A percentile compares a stretch with the other conserved stretches of the same genome.
phyloP scores from a whole-genome alignment of 73 alveolate genomes.

The Effrenium voratum region DNA sequence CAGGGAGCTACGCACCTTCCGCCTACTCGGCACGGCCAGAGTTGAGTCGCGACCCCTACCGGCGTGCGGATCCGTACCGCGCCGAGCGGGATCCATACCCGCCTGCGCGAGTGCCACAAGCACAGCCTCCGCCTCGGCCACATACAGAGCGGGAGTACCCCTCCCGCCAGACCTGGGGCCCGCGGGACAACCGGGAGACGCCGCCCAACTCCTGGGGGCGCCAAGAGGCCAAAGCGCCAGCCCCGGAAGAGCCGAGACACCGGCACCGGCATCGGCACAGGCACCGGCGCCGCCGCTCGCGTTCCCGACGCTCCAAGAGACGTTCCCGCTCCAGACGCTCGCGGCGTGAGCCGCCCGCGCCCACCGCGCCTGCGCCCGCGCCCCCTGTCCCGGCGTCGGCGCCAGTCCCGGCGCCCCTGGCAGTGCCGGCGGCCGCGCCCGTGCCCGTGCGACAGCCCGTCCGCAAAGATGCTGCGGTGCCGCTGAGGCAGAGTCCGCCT shows the following conservation, averaged over 20 bases:
- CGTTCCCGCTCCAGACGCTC: neutral
- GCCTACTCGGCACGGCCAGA: no score
- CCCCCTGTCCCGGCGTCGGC: neutral
- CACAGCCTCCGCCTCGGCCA: no score
- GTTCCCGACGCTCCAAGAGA: neutral
- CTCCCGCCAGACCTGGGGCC: conserved; percentile 67
- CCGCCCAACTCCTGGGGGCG: conserved; percentile 52
- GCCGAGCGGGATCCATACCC: no score
- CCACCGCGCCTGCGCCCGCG: neutral
- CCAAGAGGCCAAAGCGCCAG: neutral
- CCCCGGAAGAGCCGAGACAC: neutral
- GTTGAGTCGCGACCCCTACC: no score
- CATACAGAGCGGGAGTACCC: neutral
- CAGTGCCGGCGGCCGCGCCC: neutral
- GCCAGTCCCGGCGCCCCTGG: neutral
- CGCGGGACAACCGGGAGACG: conserved; percentile 74
- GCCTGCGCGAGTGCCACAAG: no score
- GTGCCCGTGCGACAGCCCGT: neutral
- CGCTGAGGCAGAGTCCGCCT: no score
- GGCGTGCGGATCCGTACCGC: no score
- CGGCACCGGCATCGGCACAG: conserved; percentile 7
- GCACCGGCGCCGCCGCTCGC: conserved; percentile 42
- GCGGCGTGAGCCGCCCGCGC: neutral
- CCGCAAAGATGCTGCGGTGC: no score
- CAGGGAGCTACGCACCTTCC: no score